A percentile compares a stretch with the other conserved stretches of the same genome.
phyloP scores from a whole-genome alignment of 768 basidiomycete genomes.

The Amyloporia xantha region DNA sequence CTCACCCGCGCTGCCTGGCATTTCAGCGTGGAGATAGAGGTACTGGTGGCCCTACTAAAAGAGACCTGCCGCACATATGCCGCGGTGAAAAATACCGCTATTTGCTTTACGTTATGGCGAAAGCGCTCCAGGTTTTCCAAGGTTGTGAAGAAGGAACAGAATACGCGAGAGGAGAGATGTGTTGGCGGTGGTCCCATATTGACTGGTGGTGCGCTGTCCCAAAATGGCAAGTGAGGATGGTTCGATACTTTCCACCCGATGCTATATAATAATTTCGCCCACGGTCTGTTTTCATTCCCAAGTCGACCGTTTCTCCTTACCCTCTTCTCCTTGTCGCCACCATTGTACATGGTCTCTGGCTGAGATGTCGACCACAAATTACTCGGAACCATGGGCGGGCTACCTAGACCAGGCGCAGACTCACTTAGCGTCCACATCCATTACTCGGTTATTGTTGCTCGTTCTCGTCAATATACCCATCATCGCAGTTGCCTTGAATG shows the following conservation, averaged over 20 bases:
- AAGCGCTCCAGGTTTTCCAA: too few species aligned
- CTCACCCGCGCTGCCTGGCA: too few species aligned
- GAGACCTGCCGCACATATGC: too few species aligned
- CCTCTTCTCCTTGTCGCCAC: neutral
- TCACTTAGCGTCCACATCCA: conserved; percentile 18
- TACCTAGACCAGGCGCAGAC: conserved; percentile 20
- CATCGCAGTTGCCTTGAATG: conserved; percentile 63
- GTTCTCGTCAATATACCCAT: conserved; percentile 60
- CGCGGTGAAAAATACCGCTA: too few species aligned
- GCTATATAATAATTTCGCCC: conserved; percentile 9
- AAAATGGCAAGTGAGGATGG: conserved; percentile 13
- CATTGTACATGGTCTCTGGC: neutral
- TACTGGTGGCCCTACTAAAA: too few species aligned
- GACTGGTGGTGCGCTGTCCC: conserved; percentile 2
- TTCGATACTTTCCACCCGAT: conserved; percentile 11
- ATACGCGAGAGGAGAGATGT: neutral
- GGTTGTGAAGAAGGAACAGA: too few species aligned
- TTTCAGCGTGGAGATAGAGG: too few species aligned
- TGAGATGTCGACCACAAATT: conserved; percentile 21
- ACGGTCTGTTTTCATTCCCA: conserved; percentile 4
- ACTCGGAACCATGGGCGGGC: conserved; percentile 22
- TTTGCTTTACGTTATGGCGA: too few species aligned
- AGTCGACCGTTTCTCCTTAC: conserved; percentile 7
- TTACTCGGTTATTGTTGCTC: conserved; percentile 28
- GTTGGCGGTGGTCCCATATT: neutral